These are phyloP conservation scores for Raddia guianensis DNA, from an alignment of 176 grass and related monocot species.

Conservation along the genomic window DNA sequence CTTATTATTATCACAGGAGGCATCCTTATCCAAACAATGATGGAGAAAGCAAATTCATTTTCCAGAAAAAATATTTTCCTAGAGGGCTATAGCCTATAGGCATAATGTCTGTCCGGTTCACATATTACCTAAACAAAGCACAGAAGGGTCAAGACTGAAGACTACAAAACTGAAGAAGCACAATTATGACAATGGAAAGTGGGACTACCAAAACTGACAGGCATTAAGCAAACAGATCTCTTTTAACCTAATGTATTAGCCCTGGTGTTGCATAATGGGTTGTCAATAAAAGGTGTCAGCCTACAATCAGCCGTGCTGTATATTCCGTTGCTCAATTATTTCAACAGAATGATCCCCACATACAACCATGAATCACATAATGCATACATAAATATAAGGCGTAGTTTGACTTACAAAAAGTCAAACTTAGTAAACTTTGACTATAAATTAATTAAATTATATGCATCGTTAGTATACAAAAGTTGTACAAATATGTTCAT, in stretches of 20 bases:
- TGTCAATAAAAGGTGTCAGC: background rate
- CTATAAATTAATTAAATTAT: no score
- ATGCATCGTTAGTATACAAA: no score
- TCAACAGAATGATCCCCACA: background rate
- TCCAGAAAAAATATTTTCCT: no score
- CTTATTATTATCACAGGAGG: background rate
- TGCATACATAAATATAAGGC: no score
- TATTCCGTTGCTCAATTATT: background rate
- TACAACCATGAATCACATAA: background rate
- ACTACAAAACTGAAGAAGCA: background rate
- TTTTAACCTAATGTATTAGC: background rate
- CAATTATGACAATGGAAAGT: background rate
- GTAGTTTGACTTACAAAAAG: no score
- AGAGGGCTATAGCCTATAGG: background rate
- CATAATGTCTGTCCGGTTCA: background rate
- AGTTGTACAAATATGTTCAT: no score
- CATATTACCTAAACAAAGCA: background rate
- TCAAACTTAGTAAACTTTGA: no score
- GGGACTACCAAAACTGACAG: background rate
- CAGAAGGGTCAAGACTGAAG: background rate
- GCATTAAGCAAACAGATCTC: background rate
- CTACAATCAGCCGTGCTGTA: background rate
- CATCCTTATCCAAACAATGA: conserved; percentile 12
- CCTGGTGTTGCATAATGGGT: background rate
- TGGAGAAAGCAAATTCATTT: background rate